Conservation (phyloP, 305 asterid genomes). For the Nicotiana rustica region DNA sequence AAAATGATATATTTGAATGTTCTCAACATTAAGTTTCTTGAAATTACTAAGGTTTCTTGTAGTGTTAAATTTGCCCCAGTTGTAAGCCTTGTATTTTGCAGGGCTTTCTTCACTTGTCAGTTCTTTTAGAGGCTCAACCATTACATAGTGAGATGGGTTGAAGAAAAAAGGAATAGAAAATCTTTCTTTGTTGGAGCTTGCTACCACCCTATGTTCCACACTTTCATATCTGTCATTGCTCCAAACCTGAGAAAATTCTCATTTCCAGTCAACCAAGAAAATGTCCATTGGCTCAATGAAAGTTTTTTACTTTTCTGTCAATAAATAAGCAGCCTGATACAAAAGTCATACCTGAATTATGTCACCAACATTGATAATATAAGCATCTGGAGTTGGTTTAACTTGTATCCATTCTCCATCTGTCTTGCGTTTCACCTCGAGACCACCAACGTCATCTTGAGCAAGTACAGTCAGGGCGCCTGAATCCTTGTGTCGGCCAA, state of each 20-base stretch:
- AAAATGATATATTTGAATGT: slow-evolving; percentile 62
- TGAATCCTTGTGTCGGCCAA: slow-evolving; percentile 48
- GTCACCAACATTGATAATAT: slow-evolving; percentile 56
- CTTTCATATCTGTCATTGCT: slow-evolving; percentile 67
- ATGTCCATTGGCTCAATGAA: neutral
- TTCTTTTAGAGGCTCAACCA: slow-evolving; percentile 63
- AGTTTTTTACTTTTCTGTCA: neutral
- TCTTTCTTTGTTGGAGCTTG: slow-evolving; percentile 56
- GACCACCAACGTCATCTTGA: slow-evolving; percentile 54
- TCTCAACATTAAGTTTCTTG: slow-evolving; percentile 62
- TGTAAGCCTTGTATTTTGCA: slow-evolving; percentile 56
- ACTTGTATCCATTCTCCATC: slow-evolving; percentile 54
- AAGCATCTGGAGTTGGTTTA: slow-evolving; percentile 46
- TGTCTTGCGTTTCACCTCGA: slow-evolving; percentile 47
- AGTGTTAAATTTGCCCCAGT: slow-evolving; percentile 67
- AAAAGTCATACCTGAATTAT: slow-evolving; percentile 49
- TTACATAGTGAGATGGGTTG: slow-evolving; percentile 50
- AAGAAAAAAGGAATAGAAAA: slow-evolving; percentile 64
- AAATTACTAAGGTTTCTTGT: slow-evolving; percentile 58
- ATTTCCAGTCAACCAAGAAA: neutral
- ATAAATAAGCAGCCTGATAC: neutral
- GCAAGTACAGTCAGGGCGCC: slow-evolving; percentile 45
- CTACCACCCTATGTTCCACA: slow-evolving; percentile 65
- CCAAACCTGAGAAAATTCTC: slow-evolving; percentile 52
- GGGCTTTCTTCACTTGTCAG: slow-evolving; percentile 50